Percentiles rank a stretch among this genome's conserved stretches.
These are phyloP conservation scores for Zizania latifolia DNA, from an alignment of 176 grass and related monocot species.

Conservation along the genomic window DNA sequence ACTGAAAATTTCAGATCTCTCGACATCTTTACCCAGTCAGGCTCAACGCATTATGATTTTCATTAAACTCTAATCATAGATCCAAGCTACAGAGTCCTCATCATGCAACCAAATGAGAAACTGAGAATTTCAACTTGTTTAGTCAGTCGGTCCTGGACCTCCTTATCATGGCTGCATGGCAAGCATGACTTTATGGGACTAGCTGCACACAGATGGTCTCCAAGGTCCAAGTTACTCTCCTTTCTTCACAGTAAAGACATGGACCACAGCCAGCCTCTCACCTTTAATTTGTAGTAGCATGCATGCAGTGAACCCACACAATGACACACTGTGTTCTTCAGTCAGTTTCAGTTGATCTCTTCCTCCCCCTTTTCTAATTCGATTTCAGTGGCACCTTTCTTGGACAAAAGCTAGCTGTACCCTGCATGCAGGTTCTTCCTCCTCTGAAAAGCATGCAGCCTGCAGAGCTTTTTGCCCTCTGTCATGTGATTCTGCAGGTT, in stretches of 20 bases:
- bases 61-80: not conserved
- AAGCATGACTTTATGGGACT: conserved; percentile 24
- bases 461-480: not conserved
- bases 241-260: conserved; percentile 44
- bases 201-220: not conserved
- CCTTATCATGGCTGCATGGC: not conserved
- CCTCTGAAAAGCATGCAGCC: not conserved
- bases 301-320: conserved; percentile 27
- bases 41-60: not conserved
- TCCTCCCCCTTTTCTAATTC: not conserved
- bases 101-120: conserved; percentile 15
- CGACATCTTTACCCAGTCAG: not conserved
- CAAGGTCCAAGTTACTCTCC: conserved; percentile 10
- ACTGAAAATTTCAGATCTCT: not conserved
- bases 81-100: not conserved
- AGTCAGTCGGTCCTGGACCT: conserved; percentile 14
- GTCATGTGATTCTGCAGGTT: conserved; percentile 11
- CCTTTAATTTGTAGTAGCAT: conserved; percentile 28
- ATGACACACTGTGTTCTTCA: not conserved
- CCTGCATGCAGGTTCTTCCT: conserved; percentile 15
- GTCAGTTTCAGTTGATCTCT: conserved; percentile 18
- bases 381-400: not conserved
- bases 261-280: conserved; percentile 20
- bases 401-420: conserved; percentile 1
- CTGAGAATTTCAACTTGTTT: not conserved